A percentile compares a stretch with the other conserved stretches of the same genome.
phyloP scores from a whole-genome alignment of 78 protist species.

The slime mould (Dictyostelium discoideum) region DNA sequence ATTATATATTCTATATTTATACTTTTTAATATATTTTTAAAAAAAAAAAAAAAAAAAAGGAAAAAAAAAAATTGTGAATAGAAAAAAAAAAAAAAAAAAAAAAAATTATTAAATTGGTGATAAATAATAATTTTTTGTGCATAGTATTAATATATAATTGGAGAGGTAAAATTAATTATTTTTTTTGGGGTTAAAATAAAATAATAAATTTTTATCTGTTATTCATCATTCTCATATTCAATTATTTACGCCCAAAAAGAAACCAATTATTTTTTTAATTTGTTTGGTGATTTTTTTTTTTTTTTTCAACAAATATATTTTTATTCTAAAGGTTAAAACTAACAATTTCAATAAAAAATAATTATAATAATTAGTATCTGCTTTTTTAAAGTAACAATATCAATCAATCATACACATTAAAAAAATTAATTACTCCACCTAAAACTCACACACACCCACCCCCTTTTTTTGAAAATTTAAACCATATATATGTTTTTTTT shows the following conservation, averaged over 20 bases:
- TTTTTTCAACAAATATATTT: too few species aligned
- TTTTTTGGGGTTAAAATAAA: not conserved
- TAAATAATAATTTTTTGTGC: not conserved
- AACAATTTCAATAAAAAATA: not conserved
- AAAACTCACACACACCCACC: not conserved
- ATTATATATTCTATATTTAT: not conserved
- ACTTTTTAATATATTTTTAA: not conserved
- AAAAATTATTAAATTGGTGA: not conserved
- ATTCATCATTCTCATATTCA: not conserved
- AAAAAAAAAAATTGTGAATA: not conserved
- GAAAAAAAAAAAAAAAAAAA: too few species aligned
- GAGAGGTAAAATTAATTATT: not conserved
- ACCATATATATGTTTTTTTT: not conserved
- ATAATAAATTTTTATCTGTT: not conserved
- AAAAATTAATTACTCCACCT: not conserved
- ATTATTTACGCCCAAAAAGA: not conserved
- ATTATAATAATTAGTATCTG: not conserved
- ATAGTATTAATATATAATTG: not conserved
- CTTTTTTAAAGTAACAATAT: not conserved
- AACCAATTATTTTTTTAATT: not conserved
- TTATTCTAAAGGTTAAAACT: not conserved
- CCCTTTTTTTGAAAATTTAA: not conserved
- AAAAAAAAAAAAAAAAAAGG: too few species aligned
- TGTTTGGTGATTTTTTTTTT: not conserved
- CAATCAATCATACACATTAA: not conserved